phyloP scores from a whole-genome alignment of 2,329 filamentous ascomycete species.

The Trichoderma afroharzianum region DNA sequence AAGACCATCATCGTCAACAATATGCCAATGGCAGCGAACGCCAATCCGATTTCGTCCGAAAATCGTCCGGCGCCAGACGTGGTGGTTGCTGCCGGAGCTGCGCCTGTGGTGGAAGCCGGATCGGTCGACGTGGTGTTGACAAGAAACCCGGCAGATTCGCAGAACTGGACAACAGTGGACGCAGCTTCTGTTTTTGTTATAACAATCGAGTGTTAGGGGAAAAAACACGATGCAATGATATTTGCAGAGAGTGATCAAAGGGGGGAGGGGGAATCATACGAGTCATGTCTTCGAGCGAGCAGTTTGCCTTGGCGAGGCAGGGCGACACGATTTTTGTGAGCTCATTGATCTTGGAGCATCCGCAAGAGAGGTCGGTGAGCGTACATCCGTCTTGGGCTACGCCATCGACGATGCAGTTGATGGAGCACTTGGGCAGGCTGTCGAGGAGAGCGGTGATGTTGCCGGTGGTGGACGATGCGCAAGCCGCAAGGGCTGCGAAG shows the following conservation, averaged over 20 bases:
- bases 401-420: constrained; percentile 34
- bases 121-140: neutral
- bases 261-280: neutral
- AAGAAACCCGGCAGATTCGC: neutral
- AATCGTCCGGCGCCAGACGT: neutral
- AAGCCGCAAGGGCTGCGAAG: constrained; percentile 16
- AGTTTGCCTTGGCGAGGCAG: constrained; percentile 36
- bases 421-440: constrained; percentile 38
- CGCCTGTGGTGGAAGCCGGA: neutral
- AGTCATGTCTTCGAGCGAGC: constrained; percentile 30
- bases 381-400: constrained; percentile 33
- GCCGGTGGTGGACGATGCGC: constrained; percentile 15
- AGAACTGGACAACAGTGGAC: neutral
- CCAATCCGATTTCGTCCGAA: neutral
- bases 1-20: neutral
- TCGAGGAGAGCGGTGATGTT: constrained; percentile 20
- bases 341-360: constrained; percentile 35
- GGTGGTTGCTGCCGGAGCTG: neutral
- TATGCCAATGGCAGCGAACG: neutral
- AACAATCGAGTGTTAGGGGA: neutral
- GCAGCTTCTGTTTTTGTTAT: neutral
- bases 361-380: constrained; percentile 35
- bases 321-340: constrained; percentile 33
- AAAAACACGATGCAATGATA: neutral
- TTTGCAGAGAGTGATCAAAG: neutral